Conservation (phyloP, 2,329 filamentous ascomycete species). For the Blastomyces emzantsi region DNA sequence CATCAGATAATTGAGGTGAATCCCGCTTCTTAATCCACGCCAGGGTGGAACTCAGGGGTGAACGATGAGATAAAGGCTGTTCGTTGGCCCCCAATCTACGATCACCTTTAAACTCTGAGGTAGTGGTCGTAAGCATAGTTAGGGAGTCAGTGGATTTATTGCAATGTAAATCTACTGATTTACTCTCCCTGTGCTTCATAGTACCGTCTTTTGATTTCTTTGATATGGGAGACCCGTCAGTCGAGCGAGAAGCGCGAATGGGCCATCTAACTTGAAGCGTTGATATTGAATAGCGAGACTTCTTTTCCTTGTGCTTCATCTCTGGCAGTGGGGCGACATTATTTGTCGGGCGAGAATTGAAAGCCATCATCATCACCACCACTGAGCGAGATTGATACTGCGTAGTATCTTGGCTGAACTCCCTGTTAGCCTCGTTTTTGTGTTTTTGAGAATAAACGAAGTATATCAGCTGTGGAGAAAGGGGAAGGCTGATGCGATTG, state of each 20-base stretch:
- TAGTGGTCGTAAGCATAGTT: not conserved
- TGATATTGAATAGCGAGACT: not conserved
- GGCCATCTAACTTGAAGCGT: slow-evolving; percentile 4
- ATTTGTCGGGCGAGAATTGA: not conserved
- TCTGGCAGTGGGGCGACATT: not conserved
- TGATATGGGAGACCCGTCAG: not conserved
- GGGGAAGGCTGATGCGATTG: not conserved
- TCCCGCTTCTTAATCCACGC: not conserved
- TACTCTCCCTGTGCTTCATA: not conserved
- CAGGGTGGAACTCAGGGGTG: not conserved
- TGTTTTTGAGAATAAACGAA: slow-evolving; percentile 1
- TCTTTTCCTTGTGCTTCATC: slow-evolving; percentile 2
- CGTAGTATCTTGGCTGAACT: not conserved
- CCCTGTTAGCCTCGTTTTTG: not conserved
- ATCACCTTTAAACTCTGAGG: not conserved
- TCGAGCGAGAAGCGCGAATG: not conserved
- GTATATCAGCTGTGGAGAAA: not conserved
- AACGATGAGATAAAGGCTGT: not conserved
- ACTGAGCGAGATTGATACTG: not conserved
- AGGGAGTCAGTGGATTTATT: not conserved
- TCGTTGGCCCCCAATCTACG: not conserved
- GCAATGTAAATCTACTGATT: not conserved
- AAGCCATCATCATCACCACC: slow-evolving; percentile 1
- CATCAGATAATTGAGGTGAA: not conserved
- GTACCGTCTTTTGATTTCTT: not conserved